phyloP scores from a whole-genome alignment of 192 early-diverging fungal species.

The Rhizophagus prolifer region DNA sequence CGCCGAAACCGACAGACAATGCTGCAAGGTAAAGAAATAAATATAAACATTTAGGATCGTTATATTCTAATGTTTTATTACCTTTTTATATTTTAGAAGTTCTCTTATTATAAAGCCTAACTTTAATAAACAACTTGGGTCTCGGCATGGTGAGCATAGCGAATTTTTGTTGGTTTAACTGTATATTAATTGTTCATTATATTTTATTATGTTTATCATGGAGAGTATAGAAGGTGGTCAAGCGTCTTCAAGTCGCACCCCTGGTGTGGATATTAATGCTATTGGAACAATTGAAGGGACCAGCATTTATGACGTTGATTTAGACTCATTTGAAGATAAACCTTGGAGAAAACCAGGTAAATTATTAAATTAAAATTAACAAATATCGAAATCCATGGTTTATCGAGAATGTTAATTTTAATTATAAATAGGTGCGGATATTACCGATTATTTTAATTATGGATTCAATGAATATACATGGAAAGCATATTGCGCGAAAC shows the following conservation, averaged over 20 bases:
- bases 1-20: slow-evolving; percentile 33
- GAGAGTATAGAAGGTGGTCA: slow-evolving; percentile 40
- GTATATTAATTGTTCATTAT: not conserved
- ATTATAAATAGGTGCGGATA: slow-evolving; percentile 71
- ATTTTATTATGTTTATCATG: not conserved
- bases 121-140: slow-evolving; percentile 30
- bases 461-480: slow-evolving; percentile 97
- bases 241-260: slow-evolving; percentile 31
- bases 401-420: not conserved
- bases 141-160: slow-evolving; percentile 7
- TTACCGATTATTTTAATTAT: slow-evolving; percentile 99
- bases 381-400: too few species aligned
- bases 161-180: not conserved
- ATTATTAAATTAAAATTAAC: slow-evolving; percentile 1
- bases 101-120: slow-evolving; percentile 33
- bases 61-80: not conserved
- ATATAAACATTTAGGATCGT: not conserved
- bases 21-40: slow-evolving; percentile 31
- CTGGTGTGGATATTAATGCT: slow-evolving; percentile 63
- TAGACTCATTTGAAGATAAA: slow-evolving; percentile 94
- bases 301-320: slow-evolving; percentile 84
- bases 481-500: slow-evolving; percentile 92
- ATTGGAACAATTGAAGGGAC: slow-evolving; percentile 79
- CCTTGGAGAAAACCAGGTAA: slow-evolving; percentile 86
- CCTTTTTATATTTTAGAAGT: not conserved